Percentiles rank a stretch among this genome's conserved stretches.
Evolutionary conservation across 202 grass and related monocot species (phyloP).

Genomic region (Panicum virgatum): DNA sequence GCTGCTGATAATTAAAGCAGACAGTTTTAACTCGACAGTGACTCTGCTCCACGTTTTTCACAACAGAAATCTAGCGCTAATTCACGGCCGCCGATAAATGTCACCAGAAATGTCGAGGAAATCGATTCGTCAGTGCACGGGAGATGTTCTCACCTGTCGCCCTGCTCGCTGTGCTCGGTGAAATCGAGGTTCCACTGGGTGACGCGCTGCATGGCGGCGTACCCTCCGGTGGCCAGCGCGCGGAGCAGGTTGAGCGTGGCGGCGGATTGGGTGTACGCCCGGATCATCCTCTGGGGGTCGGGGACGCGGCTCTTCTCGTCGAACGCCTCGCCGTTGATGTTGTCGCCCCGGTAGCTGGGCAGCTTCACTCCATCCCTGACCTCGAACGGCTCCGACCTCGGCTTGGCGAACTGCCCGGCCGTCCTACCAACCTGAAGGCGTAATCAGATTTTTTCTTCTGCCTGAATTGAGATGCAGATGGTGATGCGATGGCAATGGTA

Average conservation of each 20-base stretch:
- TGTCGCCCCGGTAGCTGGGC: slow-evolving; percentile 68
- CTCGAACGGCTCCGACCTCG: slow-evolving; percentile 56
- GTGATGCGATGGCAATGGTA: neutral
- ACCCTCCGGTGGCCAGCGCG: slow-evolving; percentile 62
- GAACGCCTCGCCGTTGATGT: slow-evolving; percentile 67
- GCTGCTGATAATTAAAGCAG: neutral
- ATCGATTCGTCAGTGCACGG: neutral
- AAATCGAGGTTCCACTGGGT: slow-evolving; percentile 80
- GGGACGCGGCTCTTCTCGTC: slow-evolving; percentile 59
- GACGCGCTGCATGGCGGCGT: slow-evolving; percentile 64
- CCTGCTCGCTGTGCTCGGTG: slow-evolving; percentile 63
- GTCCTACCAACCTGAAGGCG: slow-evolving; percentile 54
- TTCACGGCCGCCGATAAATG: no score
- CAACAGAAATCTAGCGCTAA: neutral
- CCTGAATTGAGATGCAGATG: neutral
- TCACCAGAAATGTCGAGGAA: no score
- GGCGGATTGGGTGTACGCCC: slow-evolving; percentile 57
- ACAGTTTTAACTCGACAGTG: neutral
- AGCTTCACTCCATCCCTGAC: slow-evolving; percentile 59
- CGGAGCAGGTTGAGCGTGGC: slow-evolving; percentile 69
- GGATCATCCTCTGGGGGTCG: slow-evolving; percentile 64
- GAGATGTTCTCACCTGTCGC: slow-evolving; percentile 44
- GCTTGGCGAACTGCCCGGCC: slow-evolving; percentile 79
- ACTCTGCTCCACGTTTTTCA: neutral
- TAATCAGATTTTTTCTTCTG: neutral